These are phyloP conservation scores for Lactarius quietus DNA, from an alignment of 768 basidiomycete species.

Conservation along the genomic window DNA sequence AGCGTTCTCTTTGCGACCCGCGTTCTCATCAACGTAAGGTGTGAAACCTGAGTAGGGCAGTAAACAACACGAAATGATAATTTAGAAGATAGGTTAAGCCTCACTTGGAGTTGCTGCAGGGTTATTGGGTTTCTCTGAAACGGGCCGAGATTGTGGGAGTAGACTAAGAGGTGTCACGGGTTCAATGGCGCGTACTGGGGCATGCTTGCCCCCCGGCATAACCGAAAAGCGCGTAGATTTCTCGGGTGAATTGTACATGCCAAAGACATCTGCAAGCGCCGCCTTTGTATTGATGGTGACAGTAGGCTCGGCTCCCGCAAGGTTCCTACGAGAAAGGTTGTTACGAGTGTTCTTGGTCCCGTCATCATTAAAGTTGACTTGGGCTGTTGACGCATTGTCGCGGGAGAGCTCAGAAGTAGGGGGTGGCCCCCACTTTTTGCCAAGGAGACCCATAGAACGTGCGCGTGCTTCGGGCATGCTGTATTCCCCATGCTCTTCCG, in stretches of 20 bases:
- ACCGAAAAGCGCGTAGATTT: conserved; percentile 56
- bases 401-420: conserved; percentile 36
- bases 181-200: conserved; percentile 65
- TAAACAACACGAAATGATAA: background rate
- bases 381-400: conserved; percentile 22
- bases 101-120: conserved; percentile 38
- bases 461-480: conserved; percentile 82
- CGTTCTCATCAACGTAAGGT: conserved; percentile 67
- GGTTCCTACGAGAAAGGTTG: conserved; percentile 43
- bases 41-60: conserved; percentile 46
- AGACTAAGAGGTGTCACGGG: conserved; percentile 40
- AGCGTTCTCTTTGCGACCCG: conserved; percentile 42
- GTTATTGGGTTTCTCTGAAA: conserved; percentile 30
- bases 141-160: conserved; percentile 22
- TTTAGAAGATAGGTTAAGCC: conserved; percentile 13
- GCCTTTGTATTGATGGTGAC: conserved; percentile 97
- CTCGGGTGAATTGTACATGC: conserved; percentile 92
- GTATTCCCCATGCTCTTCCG: conserved; percentile 76
- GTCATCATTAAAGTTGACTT: conserved; percentile 61
- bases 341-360: conserved; percentile 42
- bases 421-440: conserved; percentile 81
- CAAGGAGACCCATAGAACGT: conserved; percentile 73
- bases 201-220: conserved; percentile 63
- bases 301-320: conserved; percentile 62
- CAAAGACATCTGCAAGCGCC: conserved; percentile 90